phyloP scores from a whole-genome alignment of 1,139 yeast species.

The Torulaspora pretoriensis region DNA sequence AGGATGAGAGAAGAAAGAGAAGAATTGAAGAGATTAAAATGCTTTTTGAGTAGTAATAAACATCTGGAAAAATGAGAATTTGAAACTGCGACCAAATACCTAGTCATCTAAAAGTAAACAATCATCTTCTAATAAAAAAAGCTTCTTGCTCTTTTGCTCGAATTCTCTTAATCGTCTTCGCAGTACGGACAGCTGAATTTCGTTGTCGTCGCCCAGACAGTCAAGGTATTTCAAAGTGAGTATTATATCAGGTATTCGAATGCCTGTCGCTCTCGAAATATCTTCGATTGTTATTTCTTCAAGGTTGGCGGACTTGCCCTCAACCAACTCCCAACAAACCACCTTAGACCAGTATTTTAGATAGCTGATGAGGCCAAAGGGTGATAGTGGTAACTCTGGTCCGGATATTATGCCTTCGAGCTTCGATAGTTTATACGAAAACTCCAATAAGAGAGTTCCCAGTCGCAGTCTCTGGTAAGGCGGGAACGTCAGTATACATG shows the following conservation, averaged over 20 bases:
- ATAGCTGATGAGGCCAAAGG: conserved; percentile 72
- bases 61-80: neutral
- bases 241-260: conserved; percentile 64
- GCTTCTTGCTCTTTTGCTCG: conserved; percentile 15
- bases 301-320: conserved; percentile 38
- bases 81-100: neutral
- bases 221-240: conserved; percentile 60
- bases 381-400: conserved; percentile 87
- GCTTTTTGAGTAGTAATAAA: conserved; percentile 48
- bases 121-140: conserved; percentile 28
- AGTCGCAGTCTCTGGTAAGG: conserved; percentile 78
- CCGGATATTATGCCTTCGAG: conserved; percentile 63
- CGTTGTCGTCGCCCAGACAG: conserved; percentile 39
- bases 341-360: conserved; percentile 70
- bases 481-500: conserved; percentile 87
- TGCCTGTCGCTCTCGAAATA: conserved; percentile 59
- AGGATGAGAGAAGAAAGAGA: conserved; percentile 66
- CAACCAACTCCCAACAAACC: conserved; percentile 42
- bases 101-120: conserved; percentile 30
- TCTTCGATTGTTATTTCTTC: conserved; percentile 45
- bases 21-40: conserved; percentile 78
- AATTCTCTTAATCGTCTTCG: conserved; percentile 18
- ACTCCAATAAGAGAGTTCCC: conserved; percentile 77
- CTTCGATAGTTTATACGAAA: conserved; percentile 70
- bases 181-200: conserved; percentile 19